These are phyloP conservation scores for Rhynchospora breviuscula DNA, from an alignment of 176 grass and related monocot genomes.

Conservation along the genomic window DNA sequence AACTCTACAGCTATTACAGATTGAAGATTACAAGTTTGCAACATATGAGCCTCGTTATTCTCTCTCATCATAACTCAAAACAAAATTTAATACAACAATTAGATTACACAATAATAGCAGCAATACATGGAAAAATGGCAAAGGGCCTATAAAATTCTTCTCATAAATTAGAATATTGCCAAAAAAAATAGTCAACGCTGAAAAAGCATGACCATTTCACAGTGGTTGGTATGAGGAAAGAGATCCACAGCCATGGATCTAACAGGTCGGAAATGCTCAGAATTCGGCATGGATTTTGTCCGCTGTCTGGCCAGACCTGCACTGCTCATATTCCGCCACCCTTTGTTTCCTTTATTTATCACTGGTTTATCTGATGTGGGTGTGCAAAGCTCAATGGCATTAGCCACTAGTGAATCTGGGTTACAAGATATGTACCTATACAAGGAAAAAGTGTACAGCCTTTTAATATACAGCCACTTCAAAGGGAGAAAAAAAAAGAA, in stretches of 20 bases:
- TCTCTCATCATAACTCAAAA: neutral
- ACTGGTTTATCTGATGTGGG: constrained; percentile 60
- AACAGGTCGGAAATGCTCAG: constrained; percentile 67
- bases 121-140: neutral
- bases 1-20: neutral
- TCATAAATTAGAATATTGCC: neutral
- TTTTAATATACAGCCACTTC: neutral
- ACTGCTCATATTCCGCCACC: constrained; percentile 70
- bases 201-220: constrained; percentile 94
- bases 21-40: neutral
- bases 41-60: neutral
- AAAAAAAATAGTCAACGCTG: constrained; percentile 44
- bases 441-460: neutral
- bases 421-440: constrained; percentile 97
- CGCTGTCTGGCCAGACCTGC: constrained; percentile 68
- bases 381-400: constrained; percentile 93
- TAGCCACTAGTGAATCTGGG: constrained; percentile 76
- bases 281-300: constrained; percentile 86
- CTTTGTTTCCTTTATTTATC: constrained; percentile 68
- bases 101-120: neutral
- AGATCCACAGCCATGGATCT: constrained; percentile 89
- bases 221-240: constrained; percentile 85
- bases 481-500: neutral
- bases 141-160: neutral
- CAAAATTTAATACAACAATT: neutral